Base-by-base conservation (phyloP, 371 early-diverging fungal genomes). In the Mucor mucedo region DNA sequence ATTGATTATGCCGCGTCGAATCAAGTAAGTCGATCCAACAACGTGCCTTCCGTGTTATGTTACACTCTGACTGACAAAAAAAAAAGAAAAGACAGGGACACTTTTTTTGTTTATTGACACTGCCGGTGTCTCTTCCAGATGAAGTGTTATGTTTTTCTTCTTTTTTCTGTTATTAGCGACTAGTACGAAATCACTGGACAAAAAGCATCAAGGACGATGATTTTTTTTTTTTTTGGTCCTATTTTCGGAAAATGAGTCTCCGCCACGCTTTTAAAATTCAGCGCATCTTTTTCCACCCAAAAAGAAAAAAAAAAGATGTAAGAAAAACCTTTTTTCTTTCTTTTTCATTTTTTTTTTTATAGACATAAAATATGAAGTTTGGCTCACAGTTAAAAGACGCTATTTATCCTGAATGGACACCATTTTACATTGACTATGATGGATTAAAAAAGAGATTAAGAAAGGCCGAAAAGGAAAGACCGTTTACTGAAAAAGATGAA, bases 351-450 rank as follows among this genome's bases (percentile, higher is more conserved):
- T 60, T 41, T 14, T 39, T 54, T 30, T 55, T 30, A 32, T 29
- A 50, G 0, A 49, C 5, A 29, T 2, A 30, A n/a, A 52, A 28
- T 6, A 98, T 98, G 99, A 96, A 96, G 85, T 98, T 97, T 83
- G 95, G 94, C 58, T 87, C 90, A 62, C 93, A 94, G 75, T 84
- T 97, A 32, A 83, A 87, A 63, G 89, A 90, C 41, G 84, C 89
- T 42, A 84, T 93, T 57, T 89, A 91, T 71, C 89, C 90, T 11
- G 96, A 95, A 66, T 98, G 98, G 95, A 84, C 86, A 54, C 87
- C 87, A 64, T 91, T 93, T 75, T 98, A 98, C 73, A 72, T 97
- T 29, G 95, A 95, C 68, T 99, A 98, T 68, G 91, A 94, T 62
- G 89, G 86, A 2, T 87, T 98, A 65, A 98, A 96, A 75, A 84